Base-by-base conservation (phyloP, 192 early-diverging fungal genomes). In the Pilobolus umbonatus region DNA sequence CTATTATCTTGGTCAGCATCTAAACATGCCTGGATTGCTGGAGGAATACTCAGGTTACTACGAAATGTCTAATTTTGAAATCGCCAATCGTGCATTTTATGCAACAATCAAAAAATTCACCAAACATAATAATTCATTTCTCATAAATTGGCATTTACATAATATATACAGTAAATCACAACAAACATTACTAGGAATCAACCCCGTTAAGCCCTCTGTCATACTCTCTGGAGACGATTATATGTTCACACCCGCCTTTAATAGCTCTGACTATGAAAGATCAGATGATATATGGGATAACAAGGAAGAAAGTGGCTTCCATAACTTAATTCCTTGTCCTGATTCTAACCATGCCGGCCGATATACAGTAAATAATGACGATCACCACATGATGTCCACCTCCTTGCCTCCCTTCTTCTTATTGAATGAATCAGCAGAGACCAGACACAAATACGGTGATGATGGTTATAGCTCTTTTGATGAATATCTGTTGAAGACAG, bases 81-180 rank as follows among this genome's bases (percentile, higher is more conserved):
- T 39, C 17, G 63, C 63, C 12, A 46, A 65, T 26, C 45, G 63
- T 15, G 63, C 63, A 29, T 65, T 65, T 28, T 51, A 65, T 52
- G 55, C 55, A 2, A 65, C 63, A 17, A 65, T 65, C 38, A 39
- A 58, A 35, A 65, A 65, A 43, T 65, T 65, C 15, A 44, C 55
- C 5, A 56, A 46, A 24, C 63, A 65, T 52, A 57, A 9, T n/a
- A 63, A 69, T 35, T 63, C 67, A 24, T 69, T 69, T 57, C 22
- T 62, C 9, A 50, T 58, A 35, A 69, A 62, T 25, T 69, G 55
- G 61, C 49, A 52, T 5, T 43, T 69, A 21, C 67, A 69, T 35
- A 63, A 34, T 28, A 69, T 69, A 48, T 69, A 69, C 34, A 69
- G 57, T 54, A 69, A 69, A 51, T 69, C 67, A 53, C 67, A 69